Base-by-base conservation (phyloP, 139 green algal genomes). In the Coelastrella sp. region DNA sequence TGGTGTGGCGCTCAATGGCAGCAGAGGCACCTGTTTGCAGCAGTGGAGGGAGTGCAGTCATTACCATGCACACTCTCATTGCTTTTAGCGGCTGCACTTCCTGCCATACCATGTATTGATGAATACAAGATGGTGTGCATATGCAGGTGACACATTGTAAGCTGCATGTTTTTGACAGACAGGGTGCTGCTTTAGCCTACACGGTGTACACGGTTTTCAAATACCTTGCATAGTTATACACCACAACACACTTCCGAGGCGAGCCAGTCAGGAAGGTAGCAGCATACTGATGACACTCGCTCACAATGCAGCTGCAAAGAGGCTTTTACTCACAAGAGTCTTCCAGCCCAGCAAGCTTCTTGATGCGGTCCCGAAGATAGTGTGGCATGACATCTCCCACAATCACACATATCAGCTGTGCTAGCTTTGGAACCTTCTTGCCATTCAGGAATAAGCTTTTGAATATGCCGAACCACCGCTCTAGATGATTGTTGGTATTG, bases 401-500 rank as follows among this genome's bases (percentile, higher is more conserved):
- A 8, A 80, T 47, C 22, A 80, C 14, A 54, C 7, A 58, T 5
- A 80, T 80, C n/a, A 59, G 74, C n/a, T 57, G 22, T 57, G 74
- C 22, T 7, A 80, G 19, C 4, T 80, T 47, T 57, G 74, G 5
- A 11, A 3, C 19, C 4, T 47, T 80, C 20, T 80, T 80, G 23
- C 74, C 32, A 11, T 47, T 11, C 5, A 80, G 74, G n/a, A 80
- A 59, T 4, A n/a, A 16, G 74, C 56, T 58, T 22, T 80, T 80
- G 74, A 59, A 80, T 7, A 80, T 80, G 13, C 74, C 74, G 11
- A 58, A 54, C 23, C 23, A 80, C 74, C n/a, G 54, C 74, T 80
- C n/a, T 7, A 80, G 74, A 80, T 80, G 74, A 57, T 80, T 80
- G 3, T 59, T 80, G 20, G 74, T 80, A 22, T 80, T 47, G 5